Conservation (phyloP, 768 basidiomycete genomes). For the Galerina marginata region DNA sequence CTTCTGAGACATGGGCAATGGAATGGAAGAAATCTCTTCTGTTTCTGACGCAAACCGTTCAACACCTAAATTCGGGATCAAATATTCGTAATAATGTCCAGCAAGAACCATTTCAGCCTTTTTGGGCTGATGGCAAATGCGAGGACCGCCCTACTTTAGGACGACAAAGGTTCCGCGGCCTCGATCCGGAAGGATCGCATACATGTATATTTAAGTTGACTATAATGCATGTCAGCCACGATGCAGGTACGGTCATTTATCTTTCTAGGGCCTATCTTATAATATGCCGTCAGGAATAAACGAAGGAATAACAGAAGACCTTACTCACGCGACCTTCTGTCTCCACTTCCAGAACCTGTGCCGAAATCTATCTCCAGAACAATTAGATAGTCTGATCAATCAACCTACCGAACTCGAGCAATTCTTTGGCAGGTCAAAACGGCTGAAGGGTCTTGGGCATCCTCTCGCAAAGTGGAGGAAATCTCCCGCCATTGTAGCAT, state of each 20-base stretch:
- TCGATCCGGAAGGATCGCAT: conserved; percentile 2
- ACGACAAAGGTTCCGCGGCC: neutral
- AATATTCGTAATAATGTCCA: neutral
- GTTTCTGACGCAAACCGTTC: neutral
- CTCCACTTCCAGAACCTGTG: neutral
- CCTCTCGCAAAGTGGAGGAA: conserved; percentile 1
- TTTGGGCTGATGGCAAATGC: neutral
- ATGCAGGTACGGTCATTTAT: too few species aligned
- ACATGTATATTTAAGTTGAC: conserved; percentile 8
- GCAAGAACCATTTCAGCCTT: neutral
- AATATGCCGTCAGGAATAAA: neutral
- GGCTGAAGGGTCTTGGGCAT: neutral
- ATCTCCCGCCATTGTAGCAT: conserved; percentile 10
- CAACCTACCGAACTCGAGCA: conserved; percentile 5
- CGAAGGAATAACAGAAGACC: neutral
- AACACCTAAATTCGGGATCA: neutral
- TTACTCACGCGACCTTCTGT: conserved; percentile 8
- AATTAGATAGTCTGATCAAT: neutral
- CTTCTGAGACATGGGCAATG: neutral
- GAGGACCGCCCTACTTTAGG: neutral
- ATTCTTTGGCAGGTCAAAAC: conserved; percentile 1
- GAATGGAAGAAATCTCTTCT: neutral
- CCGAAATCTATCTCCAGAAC: neutral
- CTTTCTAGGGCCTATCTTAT: too few species aligned
- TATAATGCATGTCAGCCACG: neutral